These are phyloP conservation scores for Urtica urens DNA, from an alignment of 306 rosid genomes.

Conservation along the genomic window DNA sequence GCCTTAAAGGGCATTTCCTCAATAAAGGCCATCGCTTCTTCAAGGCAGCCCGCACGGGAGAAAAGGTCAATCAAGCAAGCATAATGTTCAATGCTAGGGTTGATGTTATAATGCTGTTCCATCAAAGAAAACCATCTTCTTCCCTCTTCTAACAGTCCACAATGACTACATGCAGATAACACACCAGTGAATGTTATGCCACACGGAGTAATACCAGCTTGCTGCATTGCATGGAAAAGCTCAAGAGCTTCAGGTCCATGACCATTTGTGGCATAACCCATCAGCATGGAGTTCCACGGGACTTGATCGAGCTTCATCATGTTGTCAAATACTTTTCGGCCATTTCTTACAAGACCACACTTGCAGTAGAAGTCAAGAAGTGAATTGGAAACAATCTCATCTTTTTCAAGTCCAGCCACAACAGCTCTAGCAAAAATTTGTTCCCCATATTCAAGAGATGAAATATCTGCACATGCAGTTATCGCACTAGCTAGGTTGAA, in stretches of 20 bases:
- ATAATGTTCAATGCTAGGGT: constrained; percentile 50
- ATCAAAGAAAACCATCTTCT: constrained; percentile 40
- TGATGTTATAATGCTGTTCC: constrained; percentile 37
- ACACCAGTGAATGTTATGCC: constrained; percentile 50
- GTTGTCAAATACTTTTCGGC: constrained; percentile 38
- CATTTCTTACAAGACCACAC: constrained; percentile 57
- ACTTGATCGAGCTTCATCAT: constrained; percentile 51
- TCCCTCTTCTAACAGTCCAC: constrained; percentile 69
- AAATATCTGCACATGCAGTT: constrained; percentile 56
- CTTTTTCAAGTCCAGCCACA: constrained; percentile 41
- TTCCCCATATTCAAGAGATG: constrained; percentile 56
- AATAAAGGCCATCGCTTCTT: constrained; percentile 46
- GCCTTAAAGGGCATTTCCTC: constrained; percentile 53
- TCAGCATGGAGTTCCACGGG: constrained; percentile 71
- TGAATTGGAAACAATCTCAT: constrained; percentile 45
- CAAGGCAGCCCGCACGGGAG: constrained; percentile 50
- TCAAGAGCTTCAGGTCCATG: constrained; percentile 49
- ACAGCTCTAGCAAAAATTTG: constrained; percentile 55
- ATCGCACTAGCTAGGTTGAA: constrained; percentile 61
- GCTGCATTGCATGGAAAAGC: constrained; percentile 49
- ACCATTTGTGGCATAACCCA: constrained; percentile 81
- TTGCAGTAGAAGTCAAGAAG: constrained; percentile 68
- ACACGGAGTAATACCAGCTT: constrained; percentile 40
- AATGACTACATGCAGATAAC: constrained; percentile 67
- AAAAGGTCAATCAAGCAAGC: constrained; percentile 65